A percentile compares a stretch with the other conserved stretches of the same genome.
Conservation (phyloP, 768 basidiomycete genomes). For the Boletus vermiculosoides region DNA sequence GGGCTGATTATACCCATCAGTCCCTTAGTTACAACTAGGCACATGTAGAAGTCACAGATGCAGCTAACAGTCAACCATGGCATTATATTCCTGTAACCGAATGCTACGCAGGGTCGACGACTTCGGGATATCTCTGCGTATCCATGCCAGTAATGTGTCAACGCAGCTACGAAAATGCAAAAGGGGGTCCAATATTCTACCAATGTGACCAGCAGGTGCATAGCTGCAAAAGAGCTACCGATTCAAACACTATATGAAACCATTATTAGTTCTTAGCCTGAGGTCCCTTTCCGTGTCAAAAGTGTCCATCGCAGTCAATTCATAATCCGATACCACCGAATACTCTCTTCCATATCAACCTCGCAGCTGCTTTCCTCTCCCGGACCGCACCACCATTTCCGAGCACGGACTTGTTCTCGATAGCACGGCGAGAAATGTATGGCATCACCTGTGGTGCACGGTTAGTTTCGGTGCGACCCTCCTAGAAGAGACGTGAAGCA, state of each 20-base stretch:
- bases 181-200: neutral
- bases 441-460: constrained; percentile 68
- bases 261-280: neutral
- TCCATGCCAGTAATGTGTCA: neutral
- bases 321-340: constrained; percentile 29
- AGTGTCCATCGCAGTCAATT: constrained; percentile 1
- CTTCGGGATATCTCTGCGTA: neutral
- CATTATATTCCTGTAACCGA: neutral
- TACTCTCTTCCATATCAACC: constrained; percentile 31
- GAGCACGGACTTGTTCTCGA: constrained; percentile 91
- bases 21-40: too few relatives aligned
- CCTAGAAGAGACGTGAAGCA: neutral
- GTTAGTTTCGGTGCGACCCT: neutral
- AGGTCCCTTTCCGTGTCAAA: neutral
- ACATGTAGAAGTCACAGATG: too few relatives aligned
- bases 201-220: neutral
- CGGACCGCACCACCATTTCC: constrained; percentile 62
- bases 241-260: neutral
- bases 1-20: too few relatives aligned
- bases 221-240: neutral
- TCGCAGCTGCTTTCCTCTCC: constrained; percentile 32
- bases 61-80: too few relatives aligned
- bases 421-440: constrained; percentile 81
- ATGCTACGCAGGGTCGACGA: neutral
- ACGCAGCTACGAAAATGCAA: neutral